Conservation (phyloP, 139 green algal species). For the Tetraselmis chui region DNA sequence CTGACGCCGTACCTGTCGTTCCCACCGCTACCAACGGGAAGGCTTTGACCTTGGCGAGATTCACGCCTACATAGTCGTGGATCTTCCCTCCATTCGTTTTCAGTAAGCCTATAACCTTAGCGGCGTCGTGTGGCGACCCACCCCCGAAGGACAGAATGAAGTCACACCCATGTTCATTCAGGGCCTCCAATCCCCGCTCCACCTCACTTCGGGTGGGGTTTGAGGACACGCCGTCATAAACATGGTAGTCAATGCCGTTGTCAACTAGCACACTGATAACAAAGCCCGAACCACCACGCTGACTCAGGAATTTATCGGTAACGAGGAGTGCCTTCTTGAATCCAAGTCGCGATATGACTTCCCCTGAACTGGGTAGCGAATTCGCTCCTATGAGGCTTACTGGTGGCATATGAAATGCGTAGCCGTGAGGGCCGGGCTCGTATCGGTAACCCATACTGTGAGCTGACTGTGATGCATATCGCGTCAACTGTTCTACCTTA, state of each 20-base stretch:
- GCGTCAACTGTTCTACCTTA: neutral
- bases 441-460: slow-evolving; percentile 13
- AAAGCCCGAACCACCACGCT: neutral
- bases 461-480: neutral
- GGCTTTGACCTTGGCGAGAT: slow-evolving; percentile 2
- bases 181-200: slow-evolving; percentile 2
- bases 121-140: slow-evolving; percentile 17
- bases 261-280: slow-evolving; percentile 5
- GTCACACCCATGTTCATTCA: slow-evolving; percentile 9
- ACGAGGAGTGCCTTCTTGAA: slow-evolving; percentile 22
- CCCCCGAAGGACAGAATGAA: slow-evolving; percentile 23
- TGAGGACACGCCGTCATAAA: slow-evolving; percentile 9
- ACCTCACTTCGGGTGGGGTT: slow-evolving; percentile 20
- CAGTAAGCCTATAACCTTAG: slow-evolving; percentile 20
- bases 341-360: slow-evolving; percentile 4
- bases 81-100: slow-evolving; percentile 13
- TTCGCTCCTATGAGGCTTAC: slow-evolving; percentile 8
- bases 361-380: neutral
- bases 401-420: slow-evolving; percentile 21
- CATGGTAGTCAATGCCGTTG: neutral
- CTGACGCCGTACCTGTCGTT: slow-evolving; percentile 19
- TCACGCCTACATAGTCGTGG: slow-evolving; percentile 21
- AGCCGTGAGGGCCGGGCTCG: neutral
- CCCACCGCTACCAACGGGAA: slow-evolving; percentile 12
- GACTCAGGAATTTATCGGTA: slow-evolving; percentile 14